phyloP scores from a whole-genome alignment of 345 rosid species.

The Angophora floribunda region DNA sequence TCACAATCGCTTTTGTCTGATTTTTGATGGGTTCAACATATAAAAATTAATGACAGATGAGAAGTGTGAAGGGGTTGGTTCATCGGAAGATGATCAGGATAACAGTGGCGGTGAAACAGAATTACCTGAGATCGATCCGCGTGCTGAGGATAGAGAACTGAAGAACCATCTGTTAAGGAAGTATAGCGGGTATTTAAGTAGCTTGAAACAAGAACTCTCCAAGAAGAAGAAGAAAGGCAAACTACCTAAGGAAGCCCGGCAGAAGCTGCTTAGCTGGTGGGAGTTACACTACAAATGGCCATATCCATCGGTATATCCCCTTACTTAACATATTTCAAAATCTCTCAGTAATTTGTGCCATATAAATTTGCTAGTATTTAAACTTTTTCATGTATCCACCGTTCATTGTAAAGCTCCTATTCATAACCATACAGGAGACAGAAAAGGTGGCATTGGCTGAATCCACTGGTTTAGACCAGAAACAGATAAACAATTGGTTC shows the following conservation, averaged over 20 bases:
- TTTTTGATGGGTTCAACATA: background rate
- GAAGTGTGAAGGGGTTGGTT: conserved; percentile 67
- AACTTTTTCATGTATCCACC: background rate
- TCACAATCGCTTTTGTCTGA: background rate
- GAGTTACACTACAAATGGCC: conserved; percentile 99
- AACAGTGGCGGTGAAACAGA: conserved; percentile 82
- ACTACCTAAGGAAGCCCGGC: conserved; percentile 97
- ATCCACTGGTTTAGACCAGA: conserved; percentile 96
- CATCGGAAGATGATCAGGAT: conserved; percentile 81
- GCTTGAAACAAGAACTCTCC: conserved; percentile 93
- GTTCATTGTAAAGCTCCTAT: background rate
- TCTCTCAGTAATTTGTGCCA: background rate
- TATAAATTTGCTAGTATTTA: background rate
- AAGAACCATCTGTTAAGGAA: conserved; percentile 88
- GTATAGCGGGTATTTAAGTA: conserved; percentile 92
- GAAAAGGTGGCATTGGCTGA: conserved; percentile 97
- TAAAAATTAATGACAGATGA: conserved; percentile 42
- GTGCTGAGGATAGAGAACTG: conserved; percentile 90
- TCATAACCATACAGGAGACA: conserved; percentile 43
- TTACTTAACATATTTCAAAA: background rate
- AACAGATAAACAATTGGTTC: conserved; percentile 98
- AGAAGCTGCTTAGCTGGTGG: conserved; percentile 98
- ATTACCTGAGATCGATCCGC: conserved; percentile 76
- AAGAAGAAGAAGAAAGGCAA: conserved; percentile 99
- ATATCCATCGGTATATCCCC: conserved; percentile 69